phyloP scores from a whole-genome alignment of 208 protist species.

The Crithidia brevicula region DNA sequence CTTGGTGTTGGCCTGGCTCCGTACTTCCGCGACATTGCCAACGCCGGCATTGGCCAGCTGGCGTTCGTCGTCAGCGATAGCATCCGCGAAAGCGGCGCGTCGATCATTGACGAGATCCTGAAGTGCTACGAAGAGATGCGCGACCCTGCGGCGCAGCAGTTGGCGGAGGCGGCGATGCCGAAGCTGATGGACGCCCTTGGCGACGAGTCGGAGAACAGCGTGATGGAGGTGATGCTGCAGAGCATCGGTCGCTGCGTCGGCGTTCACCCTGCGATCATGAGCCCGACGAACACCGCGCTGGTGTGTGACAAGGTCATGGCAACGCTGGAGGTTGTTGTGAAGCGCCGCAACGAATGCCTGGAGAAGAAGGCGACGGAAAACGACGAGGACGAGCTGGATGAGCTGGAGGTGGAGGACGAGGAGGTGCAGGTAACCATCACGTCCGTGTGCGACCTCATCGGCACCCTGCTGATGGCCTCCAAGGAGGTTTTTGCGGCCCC shows the following conservation, averaged over 20 bases:
- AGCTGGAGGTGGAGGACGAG: slow-evolving; percentile 72
- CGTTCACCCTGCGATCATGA: slow-evolving; percentile 58
- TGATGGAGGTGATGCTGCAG: slow-evolving; percentile 67
- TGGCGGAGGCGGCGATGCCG: slow-evolving; percentile 53
- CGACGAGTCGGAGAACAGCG: slow-evolving; percentile 66
- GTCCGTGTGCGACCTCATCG: slow-evolving; percentile 63
- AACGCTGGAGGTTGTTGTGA: slow-evolving; percentile 56
- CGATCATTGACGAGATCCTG: slow-evolving; percentile 76
- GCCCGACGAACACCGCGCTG: slow-evolving; percentile 44
- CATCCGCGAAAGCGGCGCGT: slow-evolving; percentile 74
- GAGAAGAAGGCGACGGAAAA: slow-evolving; percentile 62
- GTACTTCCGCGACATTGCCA: slow-evolving; percentile 73
- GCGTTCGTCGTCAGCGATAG: slow-evolving; percentile 59
- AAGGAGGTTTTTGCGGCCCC: slow-evolving; percentile 70
- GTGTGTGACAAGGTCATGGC: slow-evolving; percentile 77
- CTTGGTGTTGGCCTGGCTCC: slow-evolving; percentile 51
- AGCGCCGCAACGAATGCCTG: slow-evolving; percentile 54
- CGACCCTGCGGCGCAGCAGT: slow-evolving; percentile 40
- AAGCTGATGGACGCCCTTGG: slow-evolving; percentile 63
- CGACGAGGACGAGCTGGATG: slow-evolving; percentile 89
- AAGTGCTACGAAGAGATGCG: slow-evolving; percentile 50
- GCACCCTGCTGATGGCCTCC: slow-evolving; percentile 66
- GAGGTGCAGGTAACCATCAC: slow-evolving; percentile 69
- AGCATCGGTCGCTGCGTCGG: slow-evolving; percentile 70
- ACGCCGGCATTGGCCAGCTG: slow-evolving; percentile 64